phyloP scores from a whole-genome alignment of 176 grass and related monocot species.

The Lolium perenne region DNA sequence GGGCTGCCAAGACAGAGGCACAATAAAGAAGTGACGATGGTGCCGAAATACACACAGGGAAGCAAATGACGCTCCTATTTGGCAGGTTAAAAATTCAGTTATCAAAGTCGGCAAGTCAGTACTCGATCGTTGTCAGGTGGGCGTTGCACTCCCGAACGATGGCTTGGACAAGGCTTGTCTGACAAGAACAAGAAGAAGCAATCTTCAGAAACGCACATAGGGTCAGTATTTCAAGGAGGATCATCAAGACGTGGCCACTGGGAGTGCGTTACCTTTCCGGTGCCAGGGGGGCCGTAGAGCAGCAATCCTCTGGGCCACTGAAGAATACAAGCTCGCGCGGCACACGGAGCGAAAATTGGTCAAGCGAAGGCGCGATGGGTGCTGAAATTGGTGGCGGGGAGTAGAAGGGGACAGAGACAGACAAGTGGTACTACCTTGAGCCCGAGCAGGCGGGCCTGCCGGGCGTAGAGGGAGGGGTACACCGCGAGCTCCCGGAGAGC shows the following conservation, averaged over 20 bases:
- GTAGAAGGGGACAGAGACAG: no score
- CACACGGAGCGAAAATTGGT: neutral
- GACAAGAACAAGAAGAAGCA: slow-evolving; percentile 16
- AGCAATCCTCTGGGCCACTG: no score
- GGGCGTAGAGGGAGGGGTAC: slow-evolving; percentile 66
- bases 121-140: slow-evolving; percentile 76
- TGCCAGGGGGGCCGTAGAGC: no score
- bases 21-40: neutral
- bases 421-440: slow-evolving; percentile 51
- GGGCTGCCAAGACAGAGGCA: slow-evolving; percentile 42
- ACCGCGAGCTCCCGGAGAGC: slow-evolving; percentile 18
- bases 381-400: neutral
- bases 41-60: neutral
- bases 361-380: neutral
- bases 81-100: neutral
- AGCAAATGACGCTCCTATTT: slow-evolving; percentile 21
- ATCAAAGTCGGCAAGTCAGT: neutral
- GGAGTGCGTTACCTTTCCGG: neutral
- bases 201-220: neutral
- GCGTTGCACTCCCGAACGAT: slow-evolving; percentile 48
- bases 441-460: slow-evolving; percentile 56
- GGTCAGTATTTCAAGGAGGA: neutral
- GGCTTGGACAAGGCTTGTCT: no score
- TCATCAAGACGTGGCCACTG: neutral
- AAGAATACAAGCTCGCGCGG: neutral